These are phyloP conservation scores for Coprinellus micaceus DNA, from an alignment of 768 basidiomycete species.

Conservation along the genomic window DNA sequence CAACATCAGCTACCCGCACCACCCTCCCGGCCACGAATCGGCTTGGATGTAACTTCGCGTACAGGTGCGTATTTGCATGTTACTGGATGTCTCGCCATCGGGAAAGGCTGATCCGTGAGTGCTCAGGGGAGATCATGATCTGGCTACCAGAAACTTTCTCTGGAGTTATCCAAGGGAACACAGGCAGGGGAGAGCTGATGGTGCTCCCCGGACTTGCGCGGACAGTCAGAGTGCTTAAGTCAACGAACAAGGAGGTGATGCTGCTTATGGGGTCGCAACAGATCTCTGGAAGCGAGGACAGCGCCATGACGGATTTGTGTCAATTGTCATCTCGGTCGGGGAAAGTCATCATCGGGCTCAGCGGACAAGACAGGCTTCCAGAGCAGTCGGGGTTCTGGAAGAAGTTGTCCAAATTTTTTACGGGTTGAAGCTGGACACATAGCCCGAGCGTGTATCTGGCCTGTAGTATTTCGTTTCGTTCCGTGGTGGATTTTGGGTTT, in stretches of 20 bases:
- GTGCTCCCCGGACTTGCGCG: slow-evolving; percentile 32
- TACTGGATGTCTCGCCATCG: neutral
- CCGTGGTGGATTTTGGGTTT: neutral
- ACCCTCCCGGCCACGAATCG: slow-evolving; percentile 32
- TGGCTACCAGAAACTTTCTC: slow-evolving; percentile 34
- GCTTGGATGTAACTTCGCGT: slow-evolving; percentile 32
- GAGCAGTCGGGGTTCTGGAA: slow-evolving; percentile 38
- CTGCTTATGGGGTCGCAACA: slow-evolving; percentile 31
- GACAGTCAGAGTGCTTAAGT: slow-evolving; percentile 30
- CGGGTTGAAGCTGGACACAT: neutral
- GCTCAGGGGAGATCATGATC: slow-evolving; percentile 33
- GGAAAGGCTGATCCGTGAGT: slow-evolving; percentile 1
- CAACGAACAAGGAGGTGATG: slow-evolving; percentile 33
- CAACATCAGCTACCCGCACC: slow-evolving; percentile 29
- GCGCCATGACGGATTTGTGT: slow-evolving; percentile 33
- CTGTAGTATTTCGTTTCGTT: neutral
- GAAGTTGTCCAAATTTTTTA: slow-evolving; percentile 28
- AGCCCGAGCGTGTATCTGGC: neutral
- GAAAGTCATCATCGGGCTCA: slow-evolving; percentile 40
- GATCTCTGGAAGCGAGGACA: slow-evolving; percentile 14
- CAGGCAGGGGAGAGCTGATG: slow-evolving; percentile 28
- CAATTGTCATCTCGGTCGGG: slow-evolving; percentile 34
- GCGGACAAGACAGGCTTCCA: slow-evolving; percentile 35
- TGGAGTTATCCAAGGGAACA: slow-evolving; percentile 33
- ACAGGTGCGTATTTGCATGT: slow-evolving; percentile 22